phyloP scores from a whole-genome alignment of 805 yeast species.

The Suhomyces sp. region DNA sequence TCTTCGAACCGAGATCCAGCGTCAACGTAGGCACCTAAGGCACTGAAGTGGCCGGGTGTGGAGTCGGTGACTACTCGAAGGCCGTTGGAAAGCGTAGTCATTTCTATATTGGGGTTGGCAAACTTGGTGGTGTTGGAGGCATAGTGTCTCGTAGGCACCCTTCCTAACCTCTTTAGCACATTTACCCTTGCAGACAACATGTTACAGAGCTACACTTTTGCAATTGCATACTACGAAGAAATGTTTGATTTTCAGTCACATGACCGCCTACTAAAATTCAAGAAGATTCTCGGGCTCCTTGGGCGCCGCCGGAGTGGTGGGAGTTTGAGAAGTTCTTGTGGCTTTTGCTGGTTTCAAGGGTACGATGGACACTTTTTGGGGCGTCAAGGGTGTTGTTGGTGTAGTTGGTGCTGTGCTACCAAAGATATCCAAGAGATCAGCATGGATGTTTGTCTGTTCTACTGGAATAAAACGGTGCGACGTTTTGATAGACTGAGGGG shows the following conservation, averaged over 20 bases:
- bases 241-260: background rate
- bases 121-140: background rate
- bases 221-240: background rate
- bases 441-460: background rate
- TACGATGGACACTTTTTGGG: background rate
- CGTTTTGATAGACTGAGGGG: background rate
- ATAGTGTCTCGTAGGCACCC: background rate
- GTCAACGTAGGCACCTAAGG: conserved; percentile 82
- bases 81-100: conserved; percentile 63
- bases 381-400: background rate
- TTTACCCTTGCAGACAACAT: conserved; percentile 1
- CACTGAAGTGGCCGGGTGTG: conserved; percentile 86
- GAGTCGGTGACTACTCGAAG: conserved; percentile 79
- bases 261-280: background rate
- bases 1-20: conserved; percentile 89
- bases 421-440: conserved; percentile 10
- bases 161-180: background rate
- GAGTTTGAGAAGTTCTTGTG: background rate
- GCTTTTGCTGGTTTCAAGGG: background rate
- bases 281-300: background rate
- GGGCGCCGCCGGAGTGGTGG: background rate
- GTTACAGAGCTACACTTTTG: background rate
- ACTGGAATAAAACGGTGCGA: conserved; percentile 5
- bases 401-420: background rate
- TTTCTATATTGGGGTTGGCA: conserved; percentile 19